A percentile compares a stretch with the other conserved stretches of the same genome.
phyloP scores from a whole-genome alignment of 805 yeast species.

The Trichomonascus vanleenenianus region DNA sequence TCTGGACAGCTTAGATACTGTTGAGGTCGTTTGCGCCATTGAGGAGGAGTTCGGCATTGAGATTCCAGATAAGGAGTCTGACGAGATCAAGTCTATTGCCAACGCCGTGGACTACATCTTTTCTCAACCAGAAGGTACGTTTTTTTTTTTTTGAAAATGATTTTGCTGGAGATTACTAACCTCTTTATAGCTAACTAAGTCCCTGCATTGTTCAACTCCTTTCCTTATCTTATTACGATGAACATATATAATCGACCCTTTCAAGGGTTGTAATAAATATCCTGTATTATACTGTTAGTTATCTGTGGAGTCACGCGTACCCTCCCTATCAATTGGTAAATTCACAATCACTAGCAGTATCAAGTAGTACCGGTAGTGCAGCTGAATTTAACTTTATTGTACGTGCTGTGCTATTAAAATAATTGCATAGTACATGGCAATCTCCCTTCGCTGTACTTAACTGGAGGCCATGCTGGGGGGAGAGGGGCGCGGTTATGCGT shows the following conservation, averaged over 20 bases:
- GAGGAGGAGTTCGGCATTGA: slow-evolving; percentile 67
- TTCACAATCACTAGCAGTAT: no score
- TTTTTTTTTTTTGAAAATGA: not conserved
- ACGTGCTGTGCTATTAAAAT: no score
- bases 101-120: slow-evolving; percentile 86
- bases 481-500: no score
- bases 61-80: slow-evolving; percentile 57
- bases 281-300: not conserved
- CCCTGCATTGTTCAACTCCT: not conserved
- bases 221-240: no score
- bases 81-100: slow-evolving; percentile 85
- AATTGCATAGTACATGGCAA: no score
- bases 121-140: slow-evolving; percentile 35
- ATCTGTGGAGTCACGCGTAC: no score
- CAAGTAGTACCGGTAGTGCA: no score
- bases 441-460: no score
- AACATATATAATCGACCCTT: no score
- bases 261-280: not conserved
- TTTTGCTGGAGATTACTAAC: not conserved
- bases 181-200: not conserved
- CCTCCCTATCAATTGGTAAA: no score
- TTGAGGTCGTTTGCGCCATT: slow-evolving; percentile 87
- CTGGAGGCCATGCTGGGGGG: no score
- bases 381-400: no score
- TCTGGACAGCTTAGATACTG: slow-evolving; percentile 84